These are phyloP conservation scores for Lasiosphaeria miniovina DNA, from an alignment of 495 filamentous ascomycete genomes.

Conservation along the genomic window DNA sequence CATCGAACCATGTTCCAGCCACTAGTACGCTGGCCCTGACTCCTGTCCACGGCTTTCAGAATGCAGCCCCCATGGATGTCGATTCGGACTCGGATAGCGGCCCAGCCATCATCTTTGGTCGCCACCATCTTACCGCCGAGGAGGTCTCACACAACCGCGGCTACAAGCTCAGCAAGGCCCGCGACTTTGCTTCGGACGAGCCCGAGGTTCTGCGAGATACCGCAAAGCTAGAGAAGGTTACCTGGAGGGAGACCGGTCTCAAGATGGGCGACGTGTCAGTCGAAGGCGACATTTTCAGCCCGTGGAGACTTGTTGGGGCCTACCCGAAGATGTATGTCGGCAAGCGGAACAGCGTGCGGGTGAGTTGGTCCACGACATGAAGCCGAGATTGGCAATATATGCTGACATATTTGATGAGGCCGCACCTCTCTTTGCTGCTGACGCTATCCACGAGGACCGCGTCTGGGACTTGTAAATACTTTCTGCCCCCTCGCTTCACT, in stretches of 20 bases:
- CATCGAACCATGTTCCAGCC: background rate
- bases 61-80: background rate
- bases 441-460: conserved; percentile 50
- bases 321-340: conserved; percentile 61
- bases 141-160: background rate
- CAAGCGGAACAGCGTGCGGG: conserved; percentile 40
- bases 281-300: conserved; percentile 48
- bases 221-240: conserved; percentile 16
- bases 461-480: conserved; percentile 73
- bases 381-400: background rate
- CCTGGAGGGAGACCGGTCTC: conserved; percentile 24
- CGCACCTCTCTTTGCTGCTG: conserved; percentile 54
- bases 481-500: background rate
- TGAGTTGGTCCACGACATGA: conserved; percentile 23
- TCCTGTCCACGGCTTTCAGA: background rate
- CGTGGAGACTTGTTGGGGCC: conserved; percentile 54
- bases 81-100: conserved; percentile 20
- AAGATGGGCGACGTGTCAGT: conserved; percentile 26
- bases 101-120: conserved; percentile 18
- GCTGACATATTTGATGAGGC: conserved; percentile 37
- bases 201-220: conserved; percentile 3
- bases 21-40: too few species aligned
- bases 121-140: conserved; percentile 12
- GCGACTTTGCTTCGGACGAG: conserved; percentile 14
- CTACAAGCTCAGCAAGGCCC: conserved; percentile 24